Evolutionary conservation across 495 filamentous ascomycete species (phyloP), one percentile per base, ranked within the genome.

Genomic region (Rhypophila decipiens): DNA sequence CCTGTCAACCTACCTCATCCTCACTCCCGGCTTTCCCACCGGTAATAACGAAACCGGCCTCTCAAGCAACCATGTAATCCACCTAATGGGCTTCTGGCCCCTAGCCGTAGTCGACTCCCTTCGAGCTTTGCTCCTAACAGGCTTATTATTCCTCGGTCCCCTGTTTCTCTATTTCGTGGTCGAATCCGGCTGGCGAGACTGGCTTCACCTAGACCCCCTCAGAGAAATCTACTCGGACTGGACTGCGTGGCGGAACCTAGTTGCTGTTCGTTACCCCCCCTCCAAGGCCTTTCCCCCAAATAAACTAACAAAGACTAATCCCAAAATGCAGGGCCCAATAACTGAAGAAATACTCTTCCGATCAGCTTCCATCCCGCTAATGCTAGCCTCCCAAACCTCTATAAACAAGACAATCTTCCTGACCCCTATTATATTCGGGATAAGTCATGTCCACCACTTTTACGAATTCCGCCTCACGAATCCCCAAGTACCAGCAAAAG

Each of bases 321-420:
- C 24, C 17, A 38, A 7, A 23, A 31, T 31, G 7, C 24, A 90
- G 86, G 91, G 88, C 38, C 93, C 93, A 0, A 63, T 93, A 29
- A 96, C 87, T 9, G 93, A 98, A 71, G 93, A 98, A 65, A 58
- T 95, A 42, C 84, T 97, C 61, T 98, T 95, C 70, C 87, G 93
- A 62, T 86, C 87, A 2, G 77, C 85, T 39, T 78, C 93, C 38
- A 73, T 96, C 42, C 86, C 90, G 5, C 73, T 95, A 2, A 83
- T 95, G 60, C 66, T 96, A 4, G 66, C 91, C n/a, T 79, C 89
- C n/a, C 74, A 74, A 24, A 64, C 76, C 5, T 68, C 77, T 3
- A 64, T 81, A 2, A 65, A 64, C 0, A 70, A 67, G 4, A 82
- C 87, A 53, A 74, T 96, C 57, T 88, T 93, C 64, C 62, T 87